A percentile compares a stretch with the other conserved stretches of the same genome.
These are phyloP conservation scores for Phoenix roebelenii DNA, from an alignment of 176 grass and related monocot species.

Conservation along the genomic window DNA sequence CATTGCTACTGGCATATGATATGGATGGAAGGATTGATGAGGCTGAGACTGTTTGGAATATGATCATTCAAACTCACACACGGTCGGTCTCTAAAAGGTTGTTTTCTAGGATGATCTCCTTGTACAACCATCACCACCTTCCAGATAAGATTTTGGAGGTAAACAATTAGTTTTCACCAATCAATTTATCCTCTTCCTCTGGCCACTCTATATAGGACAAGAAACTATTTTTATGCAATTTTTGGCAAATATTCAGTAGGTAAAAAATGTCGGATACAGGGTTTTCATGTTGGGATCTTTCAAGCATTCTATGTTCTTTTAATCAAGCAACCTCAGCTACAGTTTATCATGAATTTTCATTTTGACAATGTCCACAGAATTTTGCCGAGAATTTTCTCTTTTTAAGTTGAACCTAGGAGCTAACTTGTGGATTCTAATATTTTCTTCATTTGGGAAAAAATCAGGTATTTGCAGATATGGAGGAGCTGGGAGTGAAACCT, in stretches of 20 bases:
- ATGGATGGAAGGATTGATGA: constrained; percentile 80
- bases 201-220: neutral
- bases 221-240: neutral
- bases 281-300: too few species aligned
- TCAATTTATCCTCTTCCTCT: neutral
- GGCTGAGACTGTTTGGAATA: constrained; percentile 48
- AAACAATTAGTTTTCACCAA: neutral
- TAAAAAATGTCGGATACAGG: too few species aligned
- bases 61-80: constrained; percentile 42
- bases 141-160: constrained; percentile 86
- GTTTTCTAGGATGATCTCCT: constrained; percentile 77
- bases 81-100: constrained; percentile 73
- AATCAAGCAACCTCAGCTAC: too few species aligned
- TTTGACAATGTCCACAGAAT: too few species aligned
- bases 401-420: neutral
- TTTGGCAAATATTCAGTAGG: neutral
- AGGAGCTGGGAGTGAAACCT: constrained; percentile 61
- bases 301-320: too few species aligned
- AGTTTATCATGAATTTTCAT: too few species aligned
- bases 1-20: constrained; percentile 58
- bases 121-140: constrained; percentile 39
- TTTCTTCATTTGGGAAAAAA: neutral
- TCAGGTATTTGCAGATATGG: constrained; percentile 75
- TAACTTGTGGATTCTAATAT: constrained; percentile 1
- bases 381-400: neutral